Percentiles rank a stretch among this genome's conserved stretches.
phyloP scores from a whole-genome alignment of 805 yeast genomes.

The Soucietia sequanensis region DNA sequence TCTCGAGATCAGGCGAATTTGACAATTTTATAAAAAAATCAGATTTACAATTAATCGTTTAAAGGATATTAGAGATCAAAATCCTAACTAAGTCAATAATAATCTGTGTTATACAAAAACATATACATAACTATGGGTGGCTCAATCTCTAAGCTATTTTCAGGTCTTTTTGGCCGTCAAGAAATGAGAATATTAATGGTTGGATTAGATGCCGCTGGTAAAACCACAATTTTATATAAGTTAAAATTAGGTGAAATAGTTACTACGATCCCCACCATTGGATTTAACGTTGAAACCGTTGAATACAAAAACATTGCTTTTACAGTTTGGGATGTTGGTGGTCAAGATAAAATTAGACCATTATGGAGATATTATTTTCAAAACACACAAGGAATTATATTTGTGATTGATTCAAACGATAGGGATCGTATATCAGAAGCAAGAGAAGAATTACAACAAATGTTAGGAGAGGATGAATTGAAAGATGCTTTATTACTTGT shows the following conservation, averaged over 20 bases:
- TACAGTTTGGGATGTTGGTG: slow-evolving; percentile 46
- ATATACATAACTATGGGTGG: slow-evolving; percentile 29
- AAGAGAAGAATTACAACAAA: slow-evolving; percentile 43
- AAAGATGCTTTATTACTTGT: slow-evolving; percentile 41
- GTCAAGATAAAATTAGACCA: slow-evolving; percentile 44
- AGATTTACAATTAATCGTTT: too few relatives aligned
- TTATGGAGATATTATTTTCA: slow-evolving; percentile 46
- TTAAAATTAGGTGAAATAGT: slow-evolving; percentile 43
- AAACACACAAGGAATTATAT: slow-evolving; percentile 43
- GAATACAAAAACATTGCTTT: slow-evolving; percentile 43
- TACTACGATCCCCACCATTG: slow-evolving; percentile 44
- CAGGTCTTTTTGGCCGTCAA: slow-evolving; percentile 41
- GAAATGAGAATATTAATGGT: slow-evolving; percentile 46
- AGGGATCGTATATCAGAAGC: slow-evolving; percentile 45
- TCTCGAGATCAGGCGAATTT: too few relatives aligned
- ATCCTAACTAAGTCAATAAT: too few relatives aligned
- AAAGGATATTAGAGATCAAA: too few relatives aligned
- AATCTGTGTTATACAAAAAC: too few relatives aligned
- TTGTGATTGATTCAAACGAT: slow-evolving; percentile 43
- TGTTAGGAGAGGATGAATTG: slow-evolving; percentile 45
- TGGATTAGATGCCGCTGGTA: slow-evolving; percentile 44
- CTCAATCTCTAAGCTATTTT: slow-evolving; percentile 38
- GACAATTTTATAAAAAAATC: too few relatives aligned
- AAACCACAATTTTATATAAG: slow-evolving; percentile 42
- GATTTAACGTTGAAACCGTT: slow-evolving; percentile 44